phyloP scores from a whole-genome alignment of 2,329 filamentous ascomycete genomes.

The Fusarium papillatum region DNA sequence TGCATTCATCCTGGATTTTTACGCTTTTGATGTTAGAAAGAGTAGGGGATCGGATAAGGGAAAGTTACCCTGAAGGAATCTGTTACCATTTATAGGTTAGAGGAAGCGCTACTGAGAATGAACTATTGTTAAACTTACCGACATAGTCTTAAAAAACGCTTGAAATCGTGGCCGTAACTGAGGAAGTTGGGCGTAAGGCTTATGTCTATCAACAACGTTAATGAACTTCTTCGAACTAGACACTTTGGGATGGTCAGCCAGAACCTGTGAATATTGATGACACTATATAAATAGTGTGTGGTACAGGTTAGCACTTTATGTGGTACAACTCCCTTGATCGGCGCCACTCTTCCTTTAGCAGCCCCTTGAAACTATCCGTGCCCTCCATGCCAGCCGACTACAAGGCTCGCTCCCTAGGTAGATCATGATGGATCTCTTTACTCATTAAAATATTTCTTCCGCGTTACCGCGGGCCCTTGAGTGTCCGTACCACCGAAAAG shows the following conservation, averaged over 20 bases:
- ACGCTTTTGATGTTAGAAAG: background rate
- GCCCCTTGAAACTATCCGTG: background rate
- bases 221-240: background rate
- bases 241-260: too few species aligned
- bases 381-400: background rate
- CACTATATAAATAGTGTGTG: background rate
- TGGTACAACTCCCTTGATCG: background rate
- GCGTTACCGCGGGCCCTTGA: background rate
- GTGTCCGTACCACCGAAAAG: background rate
- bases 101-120: too few species aligned
- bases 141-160: background rate
- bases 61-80: background rate
- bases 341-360: background rate
- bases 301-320: background rate
- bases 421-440: background rate
- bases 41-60: background rate
- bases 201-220: background rate
- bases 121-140: background rate
- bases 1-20: background rate
- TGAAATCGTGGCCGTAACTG: accelerated
- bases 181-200: background rate
- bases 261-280: background rate
- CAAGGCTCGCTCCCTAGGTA: background rate
- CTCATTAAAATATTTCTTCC: background rate
- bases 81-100: background rate